Percentiles rank a stretch among this genome's conserved stretches.
phyloP scores from a whole-genome alignment of 371 early-diverging fungal species.

The Saksenaea vasiformis region DNA sequence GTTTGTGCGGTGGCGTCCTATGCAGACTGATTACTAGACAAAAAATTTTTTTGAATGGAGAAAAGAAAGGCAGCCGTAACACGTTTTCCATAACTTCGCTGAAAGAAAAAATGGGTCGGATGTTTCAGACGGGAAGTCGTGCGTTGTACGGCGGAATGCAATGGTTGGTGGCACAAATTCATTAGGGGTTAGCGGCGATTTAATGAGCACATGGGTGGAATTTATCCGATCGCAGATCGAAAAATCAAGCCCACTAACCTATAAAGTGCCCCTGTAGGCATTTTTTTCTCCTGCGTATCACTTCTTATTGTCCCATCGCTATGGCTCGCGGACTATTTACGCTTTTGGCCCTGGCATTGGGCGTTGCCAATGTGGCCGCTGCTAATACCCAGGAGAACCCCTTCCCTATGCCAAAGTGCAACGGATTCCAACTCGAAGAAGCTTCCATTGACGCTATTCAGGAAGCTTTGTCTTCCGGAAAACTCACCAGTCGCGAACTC shows the following conservation, averaged over 20 bases:
- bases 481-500: slow-evolving; percentile 12
- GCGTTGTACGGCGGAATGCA: not conserved
- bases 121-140: slow-evolving; percentile 1
- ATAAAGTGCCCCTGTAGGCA: slow-evolving; percentile 4
- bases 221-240: slow-evolving; percentile 3
- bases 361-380: not conserved
- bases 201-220: slow-evolving; percentile 4
- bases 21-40: not conserved
- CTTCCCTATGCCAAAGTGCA: slow-evolving; percentile 15
- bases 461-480: slow-evolving; percentile 1
- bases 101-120: not conserved
- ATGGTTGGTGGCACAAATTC: not conserved
- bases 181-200: not conserved
- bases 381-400: slow-evolving; percentile 6
- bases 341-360: not conserved
- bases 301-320: not conserved
- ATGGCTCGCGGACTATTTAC: slow-evolving; percentile 1
- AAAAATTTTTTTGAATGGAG: not conserved
- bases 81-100: slow-evolving; percentile 3
- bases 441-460: slow-evolving; percentile 15
- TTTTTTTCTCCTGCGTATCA: not conserved
- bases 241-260: not conserved
- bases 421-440: slow-evolving; percentile 13
- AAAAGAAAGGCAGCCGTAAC: not conserved
- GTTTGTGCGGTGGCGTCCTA: slow-evolving; percentile 1